Evolutionary conservation across 139 green algal genomes (phyloP).

Genomic region (Axilococcus clingmanii): DNA sequence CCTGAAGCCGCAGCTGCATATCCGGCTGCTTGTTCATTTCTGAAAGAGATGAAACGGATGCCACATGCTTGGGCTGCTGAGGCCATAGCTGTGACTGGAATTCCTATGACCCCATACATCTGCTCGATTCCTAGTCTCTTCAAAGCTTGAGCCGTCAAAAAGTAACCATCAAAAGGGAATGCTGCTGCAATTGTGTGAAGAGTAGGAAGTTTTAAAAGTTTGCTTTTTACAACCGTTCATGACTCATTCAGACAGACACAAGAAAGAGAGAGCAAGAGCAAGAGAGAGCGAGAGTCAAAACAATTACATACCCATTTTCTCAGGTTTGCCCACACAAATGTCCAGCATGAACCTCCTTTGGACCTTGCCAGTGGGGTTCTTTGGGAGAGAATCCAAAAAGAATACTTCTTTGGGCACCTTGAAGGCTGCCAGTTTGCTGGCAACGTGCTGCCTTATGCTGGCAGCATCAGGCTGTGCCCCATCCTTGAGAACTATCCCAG

Average conservation of each 20-base stretch:
- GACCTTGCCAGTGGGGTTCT: constrained; percentile 78
- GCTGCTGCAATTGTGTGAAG: not conserved
- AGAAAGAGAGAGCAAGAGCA: not conserved
- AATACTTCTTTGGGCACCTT: constrained; percentile 63
- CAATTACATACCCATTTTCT: constrained; percentile 6
- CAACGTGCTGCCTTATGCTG: constrained; percentile 31
- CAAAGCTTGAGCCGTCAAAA: constrained; percentile 32
- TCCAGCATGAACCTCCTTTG: constrained; percentile 58
- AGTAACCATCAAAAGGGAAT: constrained; percentile 36
- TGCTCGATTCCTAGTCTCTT: constrained; percentile 44
- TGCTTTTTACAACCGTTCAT: not conserved
- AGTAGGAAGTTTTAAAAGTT: not conserved
- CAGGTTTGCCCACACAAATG: constrained; percentile 47
- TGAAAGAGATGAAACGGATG: constrained; percentile 68
- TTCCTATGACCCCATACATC: constrained; percentile 76
- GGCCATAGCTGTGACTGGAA: constrained; percentile 72
- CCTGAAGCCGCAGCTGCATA: constrained; percentile 66
- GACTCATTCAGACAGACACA: not conserved
- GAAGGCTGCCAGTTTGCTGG: constrained; percentile 48
- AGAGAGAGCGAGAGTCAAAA: not conserved
- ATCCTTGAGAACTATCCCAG: constrained; percentile 56
- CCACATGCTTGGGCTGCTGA: constrained; percentile 54
- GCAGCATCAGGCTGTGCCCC: constrained; percentile 17
- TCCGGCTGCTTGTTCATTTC: constrained; percentile 79
- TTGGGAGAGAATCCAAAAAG: constrained; percentile 57